Evolutionary conservation across 164 flowering plant species (phyloP), one percentile per base, ranked within the genome.

Genomic region (Santalum album): DNA sequence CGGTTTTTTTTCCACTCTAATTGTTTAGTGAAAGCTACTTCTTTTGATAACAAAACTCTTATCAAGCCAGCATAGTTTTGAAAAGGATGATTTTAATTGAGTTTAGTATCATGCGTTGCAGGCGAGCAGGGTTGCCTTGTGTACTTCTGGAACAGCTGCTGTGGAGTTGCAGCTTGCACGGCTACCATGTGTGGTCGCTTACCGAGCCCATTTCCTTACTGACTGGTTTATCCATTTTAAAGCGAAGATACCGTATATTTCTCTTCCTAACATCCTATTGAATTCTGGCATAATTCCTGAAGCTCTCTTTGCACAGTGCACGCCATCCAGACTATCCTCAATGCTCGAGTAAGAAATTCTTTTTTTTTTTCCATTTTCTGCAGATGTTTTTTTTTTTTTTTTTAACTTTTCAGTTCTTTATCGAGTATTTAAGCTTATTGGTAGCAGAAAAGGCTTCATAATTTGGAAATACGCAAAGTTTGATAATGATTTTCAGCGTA

Each of bases 61-160:
- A n/a, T n/a, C n/a, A n/a, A n/a, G n/a, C n/a, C n/a, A n/a, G n/a
- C n/a, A n/a, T n/a, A n/a, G n/a, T n/a, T n/a, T n/a, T n/a, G n/a
- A n/a, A n/a, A n/a, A n/a, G n/a, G n/a, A n/a, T n/a, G 25, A 16
- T 21, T 29, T 35, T 44, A n/a, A 38, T 32, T 54, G 29, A 55
- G 18, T 18, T 46, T 25, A 24, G 1, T 56, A 45, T 10, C 43
- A 64, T 50, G 47, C 32, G 12, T 54, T 68, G 67, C 94, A 92
- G 98, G 96, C 94, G 62, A 92, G 99, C 65, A 66, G 25, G 36
- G 88, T 80, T 53, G 96, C 97, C 9, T 66, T 89, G 56, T 80
- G 88, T 65, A 82, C 99, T 53, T 87, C 96, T 6, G 99, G 99
- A 39, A 86, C 99, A 15, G 95, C 83, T 53, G 87, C 85, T 44